Base-by-base conservation (phyloP, 345 rosid species). In the Reutealis trisperma region DNA sequence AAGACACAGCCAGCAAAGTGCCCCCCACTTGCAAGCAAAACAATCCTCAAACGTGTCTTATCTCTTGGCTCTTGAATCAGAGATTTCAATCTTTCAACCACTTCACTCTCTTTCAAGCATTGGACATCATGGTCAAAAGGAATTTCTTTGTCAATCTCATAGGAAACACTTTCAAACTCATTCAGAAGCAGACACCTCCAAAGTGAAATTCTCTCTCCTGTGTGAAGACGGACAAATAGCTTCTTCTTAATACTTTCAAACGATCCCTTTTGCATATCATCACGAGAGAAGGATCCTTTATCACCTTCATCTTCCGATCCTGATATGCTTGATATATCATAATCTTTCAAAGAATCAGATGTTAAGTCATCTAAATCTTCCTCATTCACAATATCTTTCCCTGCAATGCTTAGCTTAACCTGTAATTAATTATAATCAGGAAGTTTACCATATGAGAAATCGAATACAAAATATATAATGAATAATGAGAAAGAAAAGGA, bases 231-330 rank as follows among this genome's bases (percentile, higher is more conserved):
- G 34, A 91, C 45, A 76, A 88, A 91, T 8, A 96, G 75, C 74
- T 96, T 96, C 87, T 86, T 86, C 88, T 82, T 86, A 73, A 74
- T 60, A 74, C 77, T 81, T 61, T 61, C 85, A 70, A 66, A 70
- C 15, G 55, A 72, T 27, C 88, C 85, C 89, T 73, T 85, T 10
- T 57, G 73, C 5, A 54, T 59, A 82, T 84, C 87, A 77, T 67
- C 63, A 8, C 58, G 82, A 66, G 68, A 30, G 4, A 63, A 13
- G 61, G 84, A 42, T 69, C 78, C 85, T 18, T 70, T 74, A 18
- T 90, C 94, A 52, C 81, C 75, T 87, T 96, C 99, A 88, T 96
- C 98, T 82, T 96, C 99, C 8, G 98, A 95, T 61, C 99, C 99
- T 27, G 99, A 95, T 66, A 95, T 88, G 78, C 99, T 95, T 9